Percentiles rank a stretch among this genome's conserved stretches.
phyloP scores from a whole-genome alignment of 805 yeast species.

The Metschnikowia continentalis region DNA sequence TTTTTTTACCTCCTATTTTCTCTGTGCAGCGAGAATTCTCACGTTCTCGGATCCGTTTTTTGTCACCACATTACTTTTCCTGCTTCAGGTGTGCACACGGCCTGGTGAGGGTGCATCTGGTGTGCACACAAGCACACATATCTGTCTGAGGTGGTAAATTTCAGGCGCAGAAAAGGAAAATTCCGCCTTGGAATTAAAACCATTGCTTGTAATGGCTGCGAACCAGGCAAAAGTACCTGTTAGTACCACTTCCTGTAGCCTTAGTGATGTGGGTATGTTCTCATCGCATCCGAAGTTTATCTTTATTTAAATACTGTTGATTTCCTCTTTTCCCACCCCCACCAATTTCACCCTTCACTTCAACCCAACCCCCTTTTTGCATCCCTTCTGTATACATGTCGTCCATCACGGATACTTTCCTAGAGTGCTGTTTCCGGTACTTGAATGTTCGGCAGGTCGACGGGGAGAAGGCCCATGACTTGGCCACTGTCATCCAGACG shows the following conservation, averaged over 20 bases:
- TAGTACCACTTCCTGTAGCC: constrained; percentile 9
- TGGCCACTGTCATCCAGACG: constrained; percentile 14
- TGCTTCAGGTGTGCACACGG: not conserved
- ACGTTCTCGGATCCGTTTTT: not conserved
- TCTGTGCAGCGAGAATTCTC: not conserved
- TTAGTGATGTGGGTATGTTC: constrained; percentile 2
- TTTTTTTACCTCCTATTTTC: not conserved
- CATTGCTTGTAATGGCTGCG: constrained; percentile 11
- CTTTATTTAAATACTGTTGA: constrained; percentile 9
- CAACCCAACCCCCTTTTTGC: not conserved
- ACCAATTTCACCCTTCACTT: not conserved
- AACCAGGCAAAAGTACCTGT: constrained; percentile 9
- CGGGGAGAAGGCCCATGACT: constrained; percentile 4
- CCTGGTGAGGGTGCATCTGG: not conserved
- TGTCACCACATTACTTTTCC: constrained; percentile 1
- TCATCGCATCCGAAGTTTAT: not conserved
- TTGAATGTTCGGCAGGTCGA: constrained; percentile 6
- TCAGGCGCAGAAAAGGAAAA: constrained; percentile 3
- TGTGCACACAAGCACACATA: not conserved
- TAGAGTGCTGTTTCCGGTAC: constrained; percentile 12
- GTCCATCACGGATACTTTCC: constrained; percentile 10
- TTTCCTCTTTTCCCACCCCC: constrained; percentile 2
- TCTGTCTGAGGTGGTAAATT: constrained; percentile 5
- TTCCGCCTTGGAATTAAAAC: constrained; percentile 5
- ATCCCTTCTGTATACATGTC: constrained; percentile 4